Percentiles rank a stretch among this genome's conserved stretches.
Conservation (phyloP, 306 rosid genomes). For the Castanospermum australe region DNA sequence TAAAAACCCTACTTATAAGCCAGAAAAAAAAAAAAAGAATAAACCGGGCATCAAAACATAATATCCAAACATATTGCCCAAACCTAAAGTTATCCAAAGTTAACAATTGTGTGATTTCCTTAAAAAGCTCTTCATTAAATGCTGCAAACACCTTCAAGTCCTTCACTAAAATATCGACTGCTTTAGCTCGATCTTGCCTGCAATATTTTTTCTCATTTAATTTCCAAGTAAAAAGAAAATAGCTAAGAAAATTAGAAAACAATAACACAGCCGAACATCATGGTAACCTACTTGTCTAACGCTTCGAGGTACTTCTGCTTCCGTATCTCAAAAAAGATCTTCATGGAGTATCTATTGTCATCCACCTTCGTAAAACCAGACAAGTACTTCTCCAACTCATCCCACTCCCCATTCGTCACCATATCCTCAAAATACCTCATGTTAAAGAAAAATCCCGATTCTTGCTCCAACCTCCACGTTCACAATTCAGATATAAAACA, state of each 20-base stretch:
- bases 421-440: constrained; percentile 97
- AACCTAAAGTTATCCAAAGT: constrained; percentile 96
- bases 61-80: constrained; percentile 29
- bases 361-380: constrained; percentile 99
- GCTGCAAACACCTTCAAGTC: constrained; percentile 96
- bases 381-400: constrained; percentile 95
- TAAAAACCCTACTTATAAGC: background rate
- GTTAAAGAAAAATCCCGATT: constrained; percentile 94
- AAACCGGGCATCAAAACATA: background rate
- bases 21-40: background rate
- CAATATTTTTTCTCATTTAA: constrained; percentile 30
- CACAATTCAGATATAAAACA: constrained; percentile 37
- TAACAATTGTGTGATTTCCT: constrained; percentile 94
- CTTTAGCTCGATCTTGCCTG: constrained; percentile 95
- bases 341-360: constrained; percentile 97
- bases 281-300: constrained; percentile 76
- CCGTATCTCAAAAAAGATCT: constrained; percentile 96
- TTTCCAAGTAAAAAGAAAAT: constrained; percentile 6
- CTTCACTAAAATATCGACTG: constrained; percentile 93
- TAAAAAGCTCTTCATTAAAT: constrained; percentile 94
- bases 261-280: constrained; percentile 6
- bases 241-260: constrained; percentile 10
- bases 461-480: constrained; percentile 94
- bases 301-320: constrained; percentile 99
- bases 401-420: constrained; percentile 99